Percentiles rank a stretch among this genome's conserved stretches.
Conservation (phyloP, 768 basidiomycete genomes). For the Amanita pallidorosea region DNA sequence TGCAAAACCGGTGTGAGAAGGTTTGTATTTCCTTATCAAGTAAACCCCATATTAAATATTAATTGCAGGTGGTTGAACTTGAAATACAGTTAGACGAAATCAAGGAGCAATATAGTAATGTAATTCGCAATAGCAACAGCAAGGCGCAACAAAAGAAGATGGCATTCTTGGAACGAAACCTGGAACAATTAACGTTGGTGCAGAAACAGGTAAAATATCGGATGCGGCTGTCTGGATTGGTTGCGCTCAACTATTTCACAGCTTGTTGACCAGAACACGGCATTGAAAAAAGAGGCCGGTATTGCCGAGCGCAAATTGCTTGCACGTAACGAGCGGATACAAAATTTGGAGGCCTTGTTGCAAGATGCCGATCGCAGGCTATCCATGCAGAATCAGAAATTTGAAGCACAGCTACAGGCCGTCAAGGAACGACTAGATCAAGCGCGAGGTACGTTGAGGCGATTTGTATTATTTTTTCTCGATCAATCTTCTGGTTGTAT, state of each 20-base stretch:
- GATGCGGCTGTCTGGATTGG: slow-evolving; percentile 8
- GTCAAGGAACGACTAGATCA: slow-evolving; percentile 90
- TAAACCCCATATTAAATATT: slow-evolving; percentile 11
- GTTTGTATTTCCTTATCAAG: slow-evolving; percentile 26
- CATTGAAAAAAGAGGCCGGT: slow-evolving; percentile 94
- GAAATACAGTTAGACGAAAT: slow-evolving; percentile 99
- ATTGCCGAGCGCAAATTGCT: slow-evolving; percentile 94
- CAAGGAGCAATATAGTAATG: slow-evolving; percentile 97
- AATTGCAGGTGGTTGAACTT: slow-evolving; percentile 83
- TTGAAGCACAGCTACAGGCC: slow-evolving; percentile 85
- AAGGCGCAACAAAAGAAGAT: slow-evolving; percentile 99
- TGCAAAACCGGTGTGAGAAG: slow-evolving; percentile 99
- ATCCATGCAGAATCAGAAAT: slow-evolving; percentile 90
- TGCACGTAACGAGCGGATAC: slow-evolving; percentile 95
- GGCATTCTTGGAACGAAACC: slow-evolving; percentile 94
- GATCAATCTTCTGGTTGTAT: slow-evolving; percentile 7
- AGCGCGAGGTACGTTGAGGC: slow-evolving; percentile 61
- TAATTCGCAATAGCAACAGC: slow-evolving; percentile 95
- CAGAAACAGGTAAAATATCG: slow-evolving; percentile 77
- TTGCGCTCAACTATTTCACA: slow-evolving; percentile 18
- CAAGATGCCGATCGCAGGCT: slow-evolving; percentile 91
- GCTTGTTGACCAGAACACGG: slow-evolving; percentile 98
- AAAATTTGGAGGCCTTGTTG: slow-evolving; percentile 86
- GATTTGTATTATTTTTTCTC: slow-evolving; percentile 4
- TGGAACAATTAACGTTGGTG: slow-evolving; percentile 89